Conservation (phyloP, 495 filamentous ascomycete species). For the Wilcoxina mikolae region DNA sequence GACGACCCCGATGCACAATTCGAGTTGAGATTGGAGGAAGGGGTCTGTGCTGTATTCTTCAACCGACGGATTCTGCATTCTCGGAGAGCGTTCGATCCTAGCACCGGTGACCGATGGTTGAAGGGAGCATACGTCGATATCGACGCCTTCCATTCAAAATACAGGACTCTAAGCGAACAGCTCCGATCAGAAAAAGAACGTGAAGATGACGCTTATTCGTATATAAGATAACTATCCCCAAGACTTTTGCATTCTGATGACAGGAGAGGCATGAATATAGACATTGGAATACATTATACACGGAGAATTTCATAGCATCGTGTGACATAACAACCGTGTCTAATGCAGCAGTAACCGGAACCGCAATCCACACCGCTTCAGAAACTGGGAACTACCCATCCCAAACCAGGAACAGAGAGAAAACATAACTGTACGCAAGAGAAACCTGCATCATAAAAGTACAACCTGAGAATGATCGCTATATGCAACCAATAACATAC, state of each 20-base stretch:
- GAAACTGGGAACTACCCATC: not conserved
- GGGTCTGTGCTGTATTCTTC: conserved; percentile 75
- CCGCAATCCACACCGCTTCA: not conserved
- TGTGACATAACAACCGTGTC: not conserved
- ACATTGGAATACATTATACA: not conserved
- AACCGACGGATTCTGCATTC: conserved; percentile 71
- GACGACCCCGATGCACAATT: conserved; percentile 40
- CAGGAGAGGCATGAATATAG: not conserved
- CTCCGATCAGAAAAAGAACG: not conserved
- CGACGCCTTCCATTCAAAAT: conserved; percentile 46
- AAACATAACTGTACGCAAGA: not conserved
- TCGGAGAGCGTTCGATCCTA: conserved; percentile 50
- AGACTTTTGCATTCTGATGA: not conserved
- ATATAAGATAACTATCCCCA: not conserved
- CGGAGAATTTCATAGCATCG: not conserved
- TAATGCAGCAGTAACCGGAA: no score
- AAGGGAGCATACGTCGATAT: conserved; percentile 70
- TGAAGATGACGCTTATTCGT: not conserved
- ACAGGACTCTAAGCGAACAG: conserved; percentile 32
- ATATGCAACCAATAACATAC: not conserved
- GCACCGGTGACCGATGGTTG: conserved; percentile 54
- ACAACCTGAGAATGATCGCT: not conserved
- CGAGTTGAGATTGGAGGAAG: conserved; percentile 57
- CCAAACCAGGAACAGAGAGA: not conserved
- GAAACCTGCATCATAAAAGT: conserved; percentile 4